Conservation (phyloP, 257 asterid species). For the Apocynum venetum region DNA sequence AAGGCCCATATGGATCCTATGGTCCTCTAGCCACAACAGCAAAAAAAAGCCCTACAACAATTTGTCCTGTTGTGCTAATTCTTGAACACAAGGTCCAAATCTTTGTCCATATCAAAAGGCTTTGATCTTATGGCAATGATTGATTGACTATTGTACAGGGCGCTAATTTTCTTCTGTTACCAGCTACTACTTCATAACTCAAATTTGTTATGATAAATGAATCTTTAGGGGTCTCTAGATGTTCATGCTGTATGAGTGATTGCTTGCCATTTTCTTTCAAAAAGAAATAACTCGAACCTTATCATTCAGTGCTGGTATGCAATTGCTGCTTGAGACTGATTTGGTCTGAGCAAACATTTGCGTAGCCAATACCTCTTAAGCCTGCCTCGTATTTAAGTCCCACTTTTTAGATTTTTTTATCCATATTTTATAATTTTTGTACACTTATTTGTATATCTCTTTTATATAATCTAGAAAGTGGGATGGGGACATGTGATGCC, state of each 20-base stretch:
- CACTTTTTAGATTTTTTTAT: no score
- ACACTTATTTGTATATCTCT: background rate
- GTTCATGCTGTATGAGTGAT: background rate
- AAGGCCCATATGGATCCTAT: background rate
- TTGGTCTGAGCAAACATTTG: background rate
- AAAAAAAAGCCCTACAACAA: background rate
- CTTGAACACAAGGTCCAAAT: background rate
- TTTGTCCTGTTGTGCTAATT: background rate
- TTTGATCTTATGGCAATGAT: conserved; percentile 39
- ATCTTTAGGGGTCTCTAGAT: background rate
- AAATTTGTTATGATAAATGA: no score
- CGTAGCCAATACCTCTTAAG: no score
- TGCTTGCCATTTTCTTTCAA: background rate
- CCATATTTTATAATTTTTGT: no score
- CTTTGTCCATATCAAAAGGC: conserved; percentile 35
- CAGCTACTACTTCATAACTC: background rate
- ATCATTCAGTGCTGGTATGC: background rate
- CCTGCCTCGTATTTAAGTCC: no score
- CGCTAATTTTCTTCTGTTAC: conserved; percentile 9
- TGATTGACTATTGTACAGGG: conserved; percentile 27
- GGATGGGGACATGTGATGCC: background rate
- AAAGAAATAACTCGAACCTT: background rate
- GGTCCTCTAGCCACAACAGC: background rate
- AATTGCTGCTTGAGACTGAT: background rate
- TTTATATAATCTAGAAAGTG: background rate